Evolutionary conservation across 345 rosid genomes (phyloP).

Genomic region (Alliaria petiolata): DNA sequence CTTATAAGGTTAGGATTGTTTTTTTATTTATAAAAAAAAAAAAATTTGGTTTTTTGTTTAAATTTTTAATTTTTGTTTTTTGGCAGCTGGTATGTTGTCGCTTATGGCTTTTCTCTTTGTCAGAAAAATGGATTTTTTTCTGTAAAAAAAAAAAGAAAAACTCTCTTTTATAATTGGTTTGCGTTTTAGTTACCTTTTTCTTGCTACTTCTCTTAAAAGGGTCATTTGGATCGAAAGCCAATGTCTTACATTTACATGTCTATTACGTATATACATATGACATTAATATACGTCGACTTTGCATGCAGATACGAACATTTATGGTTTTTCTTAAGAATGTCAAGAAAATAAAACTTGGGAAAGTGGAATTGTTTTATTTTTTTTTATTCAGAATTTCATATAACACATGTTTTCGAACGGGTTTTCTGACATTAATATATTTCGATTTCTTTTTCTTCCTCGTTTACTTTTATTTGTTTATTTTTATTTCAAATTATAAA

Average conservation of each 20-base stretch:
- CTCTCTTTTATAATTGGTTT: conserved; percentile 2
- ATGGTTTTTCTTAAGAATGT: neutral
- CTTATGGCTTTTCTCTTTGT: neutral
- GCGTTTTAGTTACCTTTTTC: conserved; percentile 11
- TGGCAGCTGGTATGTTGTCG: neutral
- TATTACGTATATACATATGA: neutral
- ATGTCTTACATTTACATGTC: conserved; percentile 26
- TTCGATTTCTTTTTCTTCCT: neutral
- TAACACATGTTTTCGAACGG: neutral
- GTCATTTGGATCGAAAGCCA: conserved; percentile 24
- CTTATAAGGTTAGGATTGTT: neutral
- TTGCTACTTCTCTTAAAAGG: conserved; percentile 1
- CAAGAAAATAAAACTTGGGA: neutral
- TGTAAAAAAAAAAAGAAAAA: neutral
- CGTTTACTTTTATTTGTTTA: neutral
- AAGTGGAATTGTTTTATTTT: neutral
- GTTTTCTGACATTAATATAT: neutral
- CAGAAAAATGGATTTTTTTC: conserved; percentile 12
- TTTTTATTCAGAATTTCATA: neutral
- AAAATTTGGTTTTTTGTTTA: neutral
- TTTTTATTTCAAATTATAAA: neutral
- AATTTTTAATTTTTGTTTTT: neutral
- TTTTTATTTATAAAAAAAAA: neutral
- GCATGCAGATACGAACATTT: conserved; percentile 20
- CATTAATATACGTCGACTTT: conserved; percentile 21